These are phyloP conservation scores for Annona cherimola DNA, from an alignment of 164 flowering plant genomes.

Conservation along the genomic window DNA sequence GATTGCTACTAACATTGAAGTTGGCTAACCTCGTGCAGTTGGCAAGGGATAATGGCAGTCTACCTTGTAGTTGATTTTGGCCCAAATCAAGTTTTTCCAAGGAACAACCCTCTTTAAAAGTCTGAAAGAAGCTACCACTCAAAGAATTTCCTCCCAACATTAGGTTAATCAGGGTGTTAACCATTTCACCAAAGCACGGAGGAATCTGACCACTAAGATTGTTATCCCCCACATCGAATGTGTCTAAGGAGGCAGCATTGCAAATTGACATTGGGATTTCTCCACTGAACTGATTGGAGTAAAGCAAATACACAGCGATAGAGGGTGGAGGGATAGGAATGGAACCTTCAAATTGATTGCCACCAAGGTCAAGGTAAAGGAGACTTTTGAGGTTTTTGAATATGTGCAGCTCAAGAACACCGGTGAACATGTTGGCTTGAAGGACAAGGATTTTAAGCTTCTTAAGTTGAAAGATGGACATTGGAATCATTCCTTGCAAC, in stretches of 20 bases:
- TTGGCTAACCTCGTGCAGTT: neutral
- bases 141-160: neutral
- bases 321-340: no score
- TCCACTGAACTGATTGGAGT: neutral
- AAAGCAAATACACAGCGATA: neutral
- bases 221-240: neutral
- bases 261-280: neutral
- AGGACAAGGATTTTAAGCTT: neutral
- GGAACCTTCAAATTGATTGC: no score
- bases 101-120: neutral
- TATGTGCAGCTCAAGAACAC: neutral
- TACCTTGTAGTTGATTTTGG: neutral
- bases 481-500: neutral
- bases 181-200: neutral
- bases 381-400: no score
- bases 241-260: neutral
- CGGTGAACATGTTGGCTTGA: neutral
- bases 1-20: constrained; percentile 1
- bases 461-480: neutral
- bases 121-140: neutral
- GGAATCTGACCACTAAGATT: neutral
- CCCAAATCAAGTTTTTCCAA: neutral
- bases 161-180: neutral
- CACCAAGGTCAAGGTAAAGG: no score
- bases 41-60: neutral